Evolutionary conservation across 208 protist species (phyloP), one percentile per base, ranked within the genome.

Genomic region (Blechomonas ayalai): DNA sequence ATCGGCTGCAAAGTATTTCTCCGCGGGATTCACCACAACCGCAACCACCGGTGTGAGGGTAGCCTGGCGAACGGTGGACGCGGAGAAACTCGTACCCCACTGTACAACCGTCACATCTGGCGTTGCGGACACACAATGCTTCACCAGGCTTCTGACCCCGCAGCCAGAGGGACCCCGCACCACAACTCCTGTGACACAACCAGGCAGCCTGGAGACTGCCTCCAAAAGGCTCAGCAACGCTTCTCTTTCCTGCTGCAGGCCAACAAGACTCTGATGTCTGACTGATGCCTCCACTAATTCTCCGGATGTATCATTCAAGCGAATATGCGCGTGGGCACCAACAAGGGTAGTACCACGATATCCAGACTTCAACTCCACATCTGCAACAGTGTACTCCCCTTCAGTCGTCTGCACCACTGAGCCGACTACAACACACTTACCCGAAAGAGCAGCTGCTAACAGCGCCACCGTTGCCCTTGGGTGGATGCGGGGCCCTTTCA

Each of bases 311-410:
- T 73, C 48, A 45, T 90, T 92, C 19, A 92, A 53, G 18, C 68
- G 71, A 10, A 86, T 42, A 19, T 64, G 67, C 44, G 71, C 76
- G 23, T 53, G 52, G 6, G 38, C 37, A 15, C 67, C 45, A 13
- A 88, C 66, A 20, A 83, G 60, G 1, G 71, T 67, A 10, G 84
- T 42, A 12, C 79, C 83, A 32, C 70, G 43, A 32, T 84, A 75
- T 3, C 79, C 76, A 12, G 36, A 32, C 47, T 73, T 51, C 16
- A 83, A 47, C 20, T 64, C 59, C 23, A 80, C 41, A 18, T 43
- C 51, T 0, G 54, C 60, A 10, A 88, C 72, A n/a, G 50, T 56
- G 61, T 82, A 92, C 13, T 34, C 20, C 23, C 57, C 50, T 26
- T 59, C 64, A n/a, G 36, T 55, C 2, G 67, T 74, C 12, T 59